A percentile compares a stretch with the other conserved stretches of the same genome.
Conservation (phyloP, 2,329 filamentous ascomycete genomes). For the Monilinia polystroma region DNA sequence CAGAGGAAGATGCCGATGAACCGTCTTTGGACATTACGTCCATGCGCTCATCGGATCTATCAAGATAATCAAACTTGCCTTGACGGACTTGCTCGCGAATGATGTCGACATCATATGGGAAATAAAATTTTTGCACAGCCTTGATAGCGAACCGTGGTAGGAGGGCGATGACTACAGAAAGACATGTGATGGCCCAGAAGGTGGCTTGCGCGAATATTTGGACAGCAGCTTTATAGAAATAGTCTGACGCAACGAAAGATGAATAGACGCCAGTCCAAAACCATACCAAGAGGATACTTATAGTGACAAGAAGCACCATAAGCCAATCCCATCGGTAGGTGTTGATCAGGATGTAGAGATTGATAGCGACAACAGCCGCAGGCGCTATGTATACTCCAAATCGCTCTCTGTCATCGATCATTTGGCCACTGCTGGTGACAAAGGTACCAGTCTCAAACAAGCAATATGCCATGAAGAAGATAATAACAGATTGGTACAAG, state of each 20-base stretch:
- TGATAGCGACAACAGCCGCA: slow-evolving; percentile 83
- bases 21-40: slow-evolving; percentile 44
- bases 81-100: slow-evolving; percentile 85
- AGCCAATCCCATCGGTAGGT: slow-evolving; percentile 99
- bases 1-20: slow-evolving; percentile 57
- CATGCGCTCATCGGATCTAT: slow-evolving; percentile 36
- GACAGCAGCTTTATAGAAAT: slow-evolving; percentile 74
- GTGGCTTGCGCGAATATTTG: slow-evolving; percentile 78
- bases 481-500: slow-evolving; percentile 89
- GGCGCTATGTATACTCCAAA: slow-evolving; percentile 87
- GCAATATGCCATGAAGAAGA: slow-evolving; percentile 89
- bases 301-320: slow-evolving; percentile 74
- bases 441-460: slow-evolving; percentile 69
- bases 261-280: slow-evolving; percentile 91
- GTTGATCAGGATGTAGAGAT: slow-evolving; percentile 92
- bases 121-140: slow-evolving; percentile 87
- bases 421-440: slow-evolving; percentile 68
- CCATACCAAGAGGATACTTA: slow-evolving; percentile 87
- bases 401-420: slow-evolving; percentile 74
- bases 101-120: slow-evolving; percentile 90
- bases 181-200: slow-evolving; percentile 82
- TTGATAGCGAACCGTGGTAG: slow-evolving; percentile 88
- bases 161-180: slow-evolving; percentile 79
- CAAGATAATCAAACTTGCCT: slow-evolving; percentile 77
- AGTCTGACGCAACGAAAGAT: slow-evolving; percentile 51